Conservation (phyloP, 1,284 basidiomycete species). For the Cutaneotrichosporon spelunceum region DNA sequence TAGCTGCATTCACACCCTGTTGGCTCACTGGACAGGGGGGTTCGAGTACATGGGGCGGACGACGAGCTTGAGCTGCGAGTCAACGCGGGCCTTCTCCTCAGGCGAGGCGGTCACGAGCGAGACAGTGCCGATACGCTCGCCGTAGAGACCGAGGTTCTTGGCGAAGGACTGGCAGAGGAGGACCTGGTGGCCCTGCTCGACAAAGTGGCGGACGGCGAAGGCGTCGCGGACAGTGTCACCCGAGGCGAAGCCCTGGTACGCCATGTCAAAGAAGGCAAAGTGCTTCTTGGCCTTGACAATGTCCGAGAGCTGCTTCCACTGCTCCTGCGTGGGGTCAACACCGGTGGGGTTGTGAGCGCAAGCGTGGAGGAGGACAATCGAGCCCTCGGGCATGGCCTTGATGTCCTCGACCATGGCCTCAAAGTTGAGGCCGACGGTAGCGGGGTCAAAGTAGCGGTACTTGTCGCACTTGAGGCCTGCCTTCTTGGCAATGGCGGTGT, state of each 20-base stretch:
- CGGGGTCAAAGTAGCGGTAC: conserved; percentile 90
- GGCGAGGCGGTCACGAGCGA: conserved; percentile 69
- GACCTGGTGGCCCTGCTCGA: conserved; percentile 78
- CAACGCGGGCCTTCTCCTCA: conserved; percentile 81
- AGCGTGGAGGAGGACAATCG: conserved; percentile 58
- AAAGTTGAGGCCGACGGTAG: conserved; percentile 90
- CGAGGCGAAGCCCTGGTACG: conserved; percentile 93
- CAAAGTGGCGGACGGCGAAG: conserved; percentile 94
- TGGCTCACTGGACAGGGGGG: conserved; percentile 72
- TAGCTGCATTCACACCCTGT: neutral
- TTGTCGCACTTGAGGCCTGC: conserved; percentile 87
- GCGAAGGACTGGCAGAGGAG: conserved; percentile 92
- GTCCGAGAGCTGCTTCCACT: conserved; percentile 90
- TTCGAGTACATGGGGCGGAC: conserved; percentile 98
- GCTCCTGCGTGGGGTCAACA: conserved; percentile 87
- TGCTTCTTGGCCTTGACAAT: conserved; percentile 65
- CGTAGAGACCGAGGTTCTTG: conserved; percentile 99
- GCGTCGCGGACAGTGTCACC: conserved; percentile 85
- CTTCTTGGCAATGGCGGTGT: conserved; percentile 63
- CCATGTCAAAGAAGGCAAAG: conserved; percentile 63
- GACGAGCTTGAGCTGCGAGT: conserved; percentile 91
- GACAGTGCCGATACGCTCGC: conserved; percentile 92
- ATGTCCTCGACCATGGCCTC: conserved; percentile 83
- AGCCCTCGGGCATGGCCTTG: conserved; percentile 55
- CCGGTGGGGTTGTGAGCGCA: conserved; percentile 86